Conservation (phyloP, 2,329 filamentous ascomycete species). For the Myriosclerotinia scirpicola region DNA sequence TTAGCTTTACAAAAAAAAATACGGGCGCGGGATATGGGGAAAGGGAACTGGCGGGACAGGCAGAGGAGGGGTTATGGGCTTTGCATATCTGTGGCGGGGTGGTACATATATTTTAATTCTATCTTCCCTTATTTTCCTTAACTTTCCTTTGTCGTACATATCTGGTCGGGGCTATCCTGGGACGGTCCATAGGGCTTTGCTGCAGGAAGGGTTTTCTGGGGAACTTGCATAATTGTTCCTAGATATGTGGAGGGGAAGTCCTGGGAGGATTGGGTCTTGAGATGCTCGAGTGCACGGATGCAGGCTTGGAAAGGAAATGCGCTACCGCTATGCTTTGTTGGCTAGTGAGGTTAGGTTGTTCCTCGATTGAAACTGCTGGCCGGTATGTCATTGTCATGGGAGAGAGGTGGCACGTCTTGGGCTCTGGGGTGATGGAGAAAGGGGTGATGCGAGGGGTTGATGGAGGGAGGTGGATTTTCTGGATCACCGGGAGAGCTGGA, state of each 20-base stretch:
- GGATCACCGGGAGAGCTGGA: neutral
- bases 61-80: conserved; percentile 6
- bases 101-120: conserved; percentile 15
- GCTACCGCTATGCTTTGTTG: neutral
- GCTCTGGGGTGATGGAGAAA: no score
- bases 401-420: neutral
- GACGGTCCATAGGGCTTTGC: neutral
- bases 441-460: neutral
- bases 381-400: conserved; percentile 1
- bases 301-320: neutral
- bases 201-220: conserved; percentile 15
- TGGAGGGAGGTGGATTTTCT: conserved; percentile 1
- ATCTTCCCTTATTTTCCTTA: conserved; percentile 3
- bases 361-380: neutral
- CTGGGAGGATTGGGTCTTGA: neutral
- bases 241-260: conserved; percentile 6
- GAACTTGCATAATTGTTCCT: conserved; percentile 6
- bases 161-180: conserved; percentile 12
- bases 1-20: conserved; percentile 7
- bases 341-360: neutral
- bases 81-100: conserved; percentile 15
- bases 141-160: conserved; percentile 18
- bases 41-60: conserved; percentile 7
- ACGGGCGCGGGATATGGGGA: conserved; percentile 7
- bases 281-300: conserved; percentile 6